phyloP scores from a whole-genome alignment of 495 filamentous ascomycete genomes.

The Amniculicola lignicola region DNA sequence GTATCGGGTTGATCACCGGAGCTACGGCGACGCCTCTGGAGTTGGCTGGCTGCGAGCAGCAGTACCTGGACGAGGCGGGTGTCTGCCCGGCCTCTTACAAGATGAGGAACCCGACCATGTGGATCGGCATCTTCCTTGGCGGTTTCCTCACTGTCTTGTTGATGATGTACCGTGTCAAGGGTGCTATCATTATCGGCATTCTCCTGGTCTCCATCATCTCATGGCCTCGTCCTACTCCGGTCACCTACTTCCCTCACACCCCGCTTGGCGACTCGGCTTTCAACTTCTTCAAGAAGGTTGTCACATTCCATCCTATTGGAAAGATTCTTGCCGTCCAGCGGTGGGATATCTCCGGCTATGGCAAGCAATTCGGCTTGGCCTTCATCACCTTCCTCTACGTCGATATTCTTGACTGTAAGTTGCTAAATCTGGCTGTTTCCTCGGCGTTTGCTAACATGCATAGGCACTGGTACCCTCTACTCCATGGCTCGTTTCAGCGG shows the following conservation, averaged over 20 bases:
- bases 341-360: conserved; percentile 63
- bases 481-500: conserved; percentile 78
- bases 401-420: conserved; percentile 66
- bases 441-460: neutral
- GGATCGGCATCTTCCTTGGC: conserved; percentile 76
- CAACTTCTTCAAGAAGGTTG: conserved; percentile 81
- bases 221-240: conserved; percentile 68
- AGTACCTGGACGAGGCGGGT: conserved; percentile 42
- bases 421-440: neutral
- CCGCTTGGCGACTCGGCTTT: conserved; percentile 61
- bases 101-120: conserved; percentile 75
- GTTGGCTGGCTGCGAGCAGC: conserved; percentile 62
- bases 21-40: conserved; percentile 57
- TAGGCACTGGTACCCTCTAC: conserved; percentile 67
- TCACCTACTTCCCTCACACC: conserved; percentile 76
- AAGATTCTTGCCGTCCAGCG: conserved; percentile 62
- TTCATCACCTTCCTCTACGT: conserved; percentile 84
- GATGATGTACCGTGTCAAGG: conserved; percentile 80
- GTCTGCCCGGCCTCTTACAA: conserved; percentile 55
- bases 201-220: conserved; percentile 79
- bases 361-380: conserved; percentile 69
- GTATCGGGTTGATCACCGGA: conserved; percentile 70
- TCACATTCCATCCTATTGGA: conserved; percentile 71
- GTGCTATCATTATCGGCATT: conserved; percentile 76
- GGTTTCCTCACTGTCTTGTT: conserved; percentile 71